Base-by-base conservation (phyloP, 1,139 yeast genomes). In the Lodderomyces jiufengensis region DNA sequence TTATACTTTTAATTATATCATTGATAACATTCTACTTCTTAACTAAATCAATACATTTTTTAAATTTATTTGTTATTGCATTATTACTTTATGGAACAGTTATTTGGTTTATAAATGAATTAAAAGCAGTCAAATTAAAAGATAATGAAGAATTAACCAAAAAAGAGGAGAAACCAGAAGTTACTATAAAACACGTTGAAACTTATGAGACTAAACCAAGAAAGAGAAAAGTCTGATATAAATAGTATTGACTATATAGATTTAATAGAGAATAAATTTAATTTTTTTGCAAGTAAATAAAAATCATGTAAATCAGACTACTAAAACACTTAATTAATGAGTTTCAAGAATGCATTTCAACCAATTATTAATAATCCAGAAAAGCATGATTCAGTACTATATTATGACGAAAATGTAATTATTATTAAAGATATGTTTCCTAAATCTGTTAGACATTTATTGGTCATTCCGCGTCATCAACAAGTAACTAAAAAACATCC, bases 41-140 rank as follows among this genome's bases (percentile, higher is more conserved):
- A 40, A 83, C 92, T 5, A 54, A 72, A 31, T 82, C 85, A 32
- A 74, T 84, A 43, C 98, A 92, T 58, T 85, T 88, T 55, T 63
- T 84, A 39, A 81, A 84, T 44, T 66, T 92, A 44, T 66, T 85
- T 33, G 70, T 80, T 12, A 77, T 92, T 38, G 82, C 97, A 0
- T 43, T 74, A 5, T 63, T 80, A 20, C 69, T 92, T 21, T 92
- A 95, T 82, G 83, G 69, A 0, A 70, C 87, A 0, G 82, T 90
- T 38, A 75, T 88, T 5, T 92, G 98, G 98, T 92, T 92, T 54
- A 75, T 92, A 15, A 57, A 57, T 12, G 97, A 92, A 57, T 60
- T 88, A 42, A 72, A 78, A 30, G 58, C 57, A 36, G 76, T 69
- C 35, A 75, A 80, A 57, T 46, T 55, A 38, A 49, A 59, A 41